A percentile compares a stretch with the other conserved stretches of the same genome.
These are phyloP conservation scores for Hygrophoropsis aurantiaca DNA, from an alignment of 768 basidiomycete genomes.

Conservation along the genomic window DNA sequence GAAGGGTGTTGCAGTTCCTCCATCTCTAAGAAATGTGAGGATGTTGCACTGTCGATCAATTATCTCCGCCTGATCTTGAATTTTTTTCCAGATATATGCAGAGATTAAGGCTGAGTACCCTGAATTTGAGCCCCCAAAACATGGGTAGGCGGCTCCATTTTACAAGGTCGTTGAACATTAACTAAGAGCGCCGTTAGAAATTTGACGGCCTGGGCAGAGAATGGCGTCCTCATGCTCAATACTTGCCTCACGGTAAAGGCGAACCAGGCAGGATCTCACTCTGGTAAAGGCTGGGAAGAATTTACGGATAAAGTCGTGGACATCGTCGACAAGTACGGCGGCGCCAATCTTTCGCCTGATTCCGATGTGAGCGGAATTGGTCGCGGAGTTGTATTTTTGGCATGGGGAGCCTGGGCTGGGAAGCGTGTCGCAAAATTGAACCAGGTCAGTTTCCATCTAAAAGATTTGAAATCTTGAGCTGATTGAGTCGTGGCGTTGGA, in stretches of 20 bases:
- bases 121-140: slow-evolving; percentile 72
- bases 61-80: slow-evolving; percentile 10
- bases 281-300: slow-evolving; percentile 84
- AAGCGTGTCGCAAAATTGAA: slow-evolving; percentile 79
- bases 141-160: slow-evolving; percentile 62
- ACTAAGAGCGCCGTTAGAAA: slow-evolving; percentile 48
- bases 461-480: background rate
- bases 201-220: slow-evolving; percentile 75
- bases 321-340: slow-evolving; percentile 73
- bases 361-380: slow-evolving; percentile 51
- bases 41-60: slow-evolving; percentile 9
- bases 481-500: background rate
- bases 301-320: slow-evolving; percentile 86
- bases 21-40: slow-evolving; percentile 79
- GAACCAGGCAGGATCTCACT: slow-evolving; percentile 75
- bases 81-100: slow-evolving; percentile 67
- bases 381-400: slow-evolving; percentile 82
- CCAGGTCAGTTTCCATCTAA: slow-evolving; percentile 46
- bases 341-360: slow-evolving; percentile 57
- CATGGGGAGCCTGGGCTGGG: slow-evolving; percentile 87
- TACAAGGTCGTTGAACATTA: slow-evolving; percentile 5
- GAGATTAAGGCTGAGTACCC: slow-evolving; percentile 85
- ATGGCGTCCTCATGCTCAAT: slow-evolving; percentile 90
- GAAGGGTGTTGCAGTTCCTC: slow-evolving; percentile 69
- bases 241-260: slow-evolving; percentile 89